Percentiles rank a stretch among this genome's conserved stretches.
Conservation (phyloP, 176 grass and related monocot genomes). For the Bothriochloa decipiens region DNA sequence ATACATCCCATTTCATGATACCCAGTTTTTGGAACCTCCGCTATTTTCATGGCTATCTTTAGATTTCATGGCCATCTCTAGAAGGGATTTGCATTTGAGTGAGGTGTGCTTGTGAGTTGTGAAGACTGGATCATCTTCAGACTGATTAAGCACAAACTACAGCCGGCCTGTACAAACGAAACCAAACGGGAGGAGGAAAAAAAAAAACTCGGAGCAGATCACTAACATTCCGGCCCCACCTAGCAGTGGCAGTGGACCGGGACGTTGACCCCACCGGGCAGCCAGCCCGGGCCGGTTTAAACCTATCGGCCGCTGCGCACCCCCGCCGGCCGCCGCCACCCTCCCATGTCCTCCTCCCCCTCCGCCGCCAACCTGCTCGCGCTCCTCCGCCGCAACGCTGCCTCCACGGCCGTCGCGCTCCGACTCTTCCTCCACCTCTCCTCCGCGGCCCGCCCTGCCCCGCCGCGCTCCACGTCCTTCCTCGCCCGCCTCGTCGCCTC, state of each 20-base stretch:
- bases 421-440: slow-evolving; percentile 69
- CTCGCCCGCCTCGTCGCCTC: slow-evolving; percentile 58
- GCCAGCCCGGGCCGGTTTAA: slow-evolving; percentile 47
- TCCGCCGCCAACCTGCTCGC: slow-evolving; percentile 51
- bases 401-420: slow-evolving; percentile 56
- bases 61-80: not conserved
- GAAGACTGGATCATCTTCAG: not conserved
- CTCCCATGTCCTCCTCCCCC: slow-evolving; percentile 62
- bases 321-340: slow-evolving; percentile 40
- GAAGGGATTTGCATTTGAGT: not conserved
- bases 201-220: not conserved
- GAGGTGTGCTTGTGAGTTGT: too few species aligned
- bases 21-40: too few species aligned
- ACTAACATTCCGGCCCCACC: not conserved
- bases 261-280: slow-evolving; percentile 26
- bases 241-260: slow-evolving; percentile 15
- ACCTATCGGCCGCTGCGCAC: slow-evolving; percentile 1
- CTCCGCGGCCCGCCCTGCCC: slow-evolving; percentile 42
- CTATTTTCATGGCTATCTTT: not conserved
- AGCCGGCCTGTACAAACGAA: not conserved
- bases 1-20: too few species aligned
- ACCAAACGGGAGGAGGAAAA: not conserved
- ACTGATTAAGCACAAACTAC: not conserved
- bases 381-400: slow-evolving; percentile 62
- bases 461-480: slow-evolving; percentile 42